Evolutionary conservation across 192 early-diverging fungal species (phyloP).

Genomic region (Haplosporangium gracile): DNA sequence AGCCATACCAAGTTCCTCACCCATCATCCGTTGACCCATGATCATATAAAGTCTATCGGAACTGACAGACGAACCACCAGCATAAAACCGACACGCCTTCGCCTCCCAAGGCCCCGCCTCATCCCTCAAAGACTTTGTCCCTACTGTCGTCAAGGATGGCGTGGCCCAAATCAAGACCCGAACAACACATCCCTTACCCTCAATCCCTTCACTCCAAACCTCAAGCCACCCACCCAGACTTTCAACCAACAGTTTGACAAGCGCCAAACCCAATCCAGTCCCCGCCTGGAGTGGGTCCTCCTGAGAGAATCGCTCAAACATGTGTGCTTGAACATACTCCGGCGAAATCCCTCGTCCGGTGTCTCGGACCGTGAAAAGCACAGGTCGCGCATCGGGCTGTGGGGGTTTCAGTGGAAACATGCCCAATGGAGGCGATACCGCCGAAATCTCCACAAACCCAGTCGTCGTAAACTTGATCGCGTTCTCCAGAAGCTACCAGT

Average conservation of each 20-base stretch:
- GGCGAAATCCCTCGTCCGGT: slow-evolving; percentile 63
- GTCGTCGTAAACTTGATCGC: slow-evolving; percentile 65
- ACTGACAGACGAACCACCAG: slow-evolving; percentile 14
- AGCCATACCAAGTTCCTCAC: slow-evolving; percentile 29
- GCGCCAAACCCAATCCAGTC: slow-evolving; percentile 61
- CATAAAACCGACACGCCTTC: slow-evolving; percentile 25
- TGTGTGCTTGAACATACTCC: slow-evolving; percentile 50
- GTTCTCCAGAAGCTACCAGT: slow-evolving; percentile 46
- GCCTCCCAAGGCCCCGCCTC: slow-evolving; percentile 15
- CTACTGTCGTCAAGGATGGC: neutral
- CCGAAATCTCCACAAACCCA: slow-evolving; percentile 62
- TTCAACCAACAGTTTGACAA: slow-evolving; percentile 59
- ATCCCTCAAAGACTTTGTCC: slow-evolving; percentile 14
- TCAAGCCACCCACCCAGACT: slow-evolving; percentile 61
- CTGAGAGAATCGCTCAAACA: slow-evolving; percentile 65
- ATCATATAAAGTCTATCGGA: slow-evolving; percentile 23
- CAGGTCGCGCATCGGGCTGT: slow-evolving; percentile 25
- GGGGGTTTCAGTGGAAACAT: slow-evolving; percentile 33
- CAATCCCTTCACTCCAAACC: slow-evolving; percentile 56
- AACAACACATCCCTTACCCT: slow-evolving; percentile 50
- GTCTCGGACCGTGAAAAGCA: slow-evolving; percentile 63
- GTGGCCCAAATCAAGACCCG: slow-evolving; percentile 47
- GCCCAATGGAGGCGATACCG: slow-evolving; percentile 29
- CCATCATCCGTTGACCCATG: slow-evolving; percentile 35
- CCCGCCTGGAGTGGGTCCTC: slow-evolving; percentile 64